phyloP scores from a whole-genome alignment of 2,329 filamentous ascomycete species.

The Botryosphaeria dothidea region DNA sequence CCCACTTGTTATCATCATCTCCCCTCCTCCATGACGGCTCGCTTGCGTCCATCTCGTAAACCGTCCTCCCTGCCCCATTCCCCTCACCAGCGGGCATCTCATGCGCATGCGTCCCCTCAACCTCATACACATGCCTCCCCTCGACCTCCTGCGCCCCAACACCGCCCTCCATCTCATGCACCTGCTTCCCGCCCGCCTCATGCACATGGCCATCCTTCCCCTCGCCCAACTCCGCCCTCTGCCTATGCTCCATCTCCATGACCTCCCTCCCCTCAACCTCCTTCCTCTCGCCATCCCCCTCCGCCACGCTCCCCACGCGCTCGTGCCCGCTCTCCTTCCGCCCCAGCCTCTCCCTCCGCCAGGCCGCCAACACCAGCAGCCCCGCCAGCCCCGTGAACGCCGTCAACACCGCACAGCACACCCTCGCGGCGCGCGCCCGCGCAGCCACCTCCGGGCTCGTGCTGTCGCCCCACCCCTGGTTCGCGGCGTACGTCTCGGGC shows the following conservation, averaged over 20 bases:
- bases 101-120: constrained; percentile 60
- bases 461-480: neutral
- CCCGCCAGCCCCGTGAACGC: constrained; percentile 39
- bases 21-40: constrained; percentile 35
- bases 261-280: constrained; percentile 28
- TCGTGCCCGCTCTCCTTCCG: neutral
- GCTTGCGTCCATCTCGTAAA: constrained; percentile 63
- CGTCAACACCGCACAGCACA: constrained; percentile 15
- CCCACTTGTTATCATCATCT: neutral
- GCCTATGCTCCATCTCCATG: constrained; percentile 33
- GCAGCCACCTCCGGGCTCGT: neutral
- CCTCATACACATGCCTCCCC: constrained; percentile 23
- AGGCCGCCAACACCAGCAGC: constrained; percentile 30
- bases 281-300: neutral
- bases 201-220: constrained; percentile 33
- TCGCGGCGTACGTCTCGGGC: constrained; percentile 3
- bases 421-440: constrained; percentile 42
- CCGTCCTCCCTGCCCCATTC: constrained; percentile 47
- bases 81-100: constrained; percentile 46
- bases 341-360: neutral
- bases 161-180: constrained; percentile 38
- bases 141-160: constrained; percentile 36
- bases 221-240: constrained; percentile 34
- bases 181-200: constrained; percentile 35
- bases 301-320: neutral